A percentile compares a stretch with the other conserved stretches of the same genome.
phyloP scores from a whole-genome alignment of 116 monocot genomes.

The Iris pallida region DNA sequence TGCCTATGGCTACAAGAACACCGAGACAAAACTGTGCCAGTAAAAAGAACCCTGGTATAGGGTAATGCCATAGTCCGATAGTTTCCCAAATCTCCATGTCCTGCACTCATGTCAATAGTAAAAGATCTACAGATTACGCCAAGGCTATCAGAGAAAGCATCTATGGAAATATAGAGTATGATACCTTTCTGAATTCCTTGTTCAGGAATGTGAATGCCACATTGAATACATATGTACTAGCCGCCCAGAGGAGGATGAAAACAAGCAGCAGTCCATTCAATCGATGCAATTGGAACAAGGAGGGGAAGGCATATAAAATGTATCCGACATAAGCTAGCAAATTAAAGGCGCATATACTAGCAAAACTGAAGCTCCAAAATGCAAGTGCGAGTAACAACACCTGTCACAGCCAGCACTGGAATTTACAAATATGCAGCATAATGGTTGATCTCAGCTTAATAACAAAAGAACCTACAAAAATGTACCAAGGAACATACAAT shows the following conservation, averaged over 20 bases:
- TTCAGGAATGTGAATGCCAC: constrained; percentile 89
- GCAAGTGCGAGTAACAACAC: constrained; percentile 85
- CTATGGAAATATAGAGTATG: neutral
- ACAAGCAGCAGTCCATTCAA: constrained; percentile 91
- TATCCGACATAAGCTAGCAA: constrained; percentile 91
- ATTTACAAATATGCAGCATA: constrained; percentile 22
- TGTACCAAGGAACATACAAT: too few relatives aligned
- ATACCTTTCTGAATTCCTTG: constrained; percentile 82
- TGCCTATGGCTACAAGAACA: constrained; percentile 80
- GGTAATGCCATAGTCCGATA: constrained; percentile 93
- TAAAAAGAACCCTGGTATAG: constrained; percentile 89
- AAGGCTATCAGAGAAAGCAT: neutral
- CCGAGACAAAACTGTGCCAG: constrained; percentile 94
- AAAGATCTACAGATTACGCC: neutral
- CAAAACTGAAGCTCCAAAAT: constrained; percentile 94
- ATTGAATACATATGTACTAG: constrained; percentile 91
- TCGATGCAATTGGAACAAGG: constrained; percentile 79
- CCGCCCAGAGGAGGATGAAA: constrained; percentile 96
- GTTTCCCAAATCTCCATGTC: constrained; percentile 99
- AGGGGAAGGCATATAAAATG: constrained; percentile 84
- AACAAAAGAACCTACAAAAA: neutral
- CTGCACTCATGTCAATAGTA: constrained; percentile 29
- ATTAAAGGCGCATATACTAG: constrained; percentile 90
- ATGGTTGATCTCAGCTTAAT: neutral
- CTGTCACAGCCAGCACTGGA: constrained; percentile 39